A percentile compares a stretch with the other conserved stretches of the same genome.
These are phyloP conservation scores for Elongisporangium senticosum DNA, from an alignment of 352 stramenopile species.

Conservation along the genomic window DNA sequence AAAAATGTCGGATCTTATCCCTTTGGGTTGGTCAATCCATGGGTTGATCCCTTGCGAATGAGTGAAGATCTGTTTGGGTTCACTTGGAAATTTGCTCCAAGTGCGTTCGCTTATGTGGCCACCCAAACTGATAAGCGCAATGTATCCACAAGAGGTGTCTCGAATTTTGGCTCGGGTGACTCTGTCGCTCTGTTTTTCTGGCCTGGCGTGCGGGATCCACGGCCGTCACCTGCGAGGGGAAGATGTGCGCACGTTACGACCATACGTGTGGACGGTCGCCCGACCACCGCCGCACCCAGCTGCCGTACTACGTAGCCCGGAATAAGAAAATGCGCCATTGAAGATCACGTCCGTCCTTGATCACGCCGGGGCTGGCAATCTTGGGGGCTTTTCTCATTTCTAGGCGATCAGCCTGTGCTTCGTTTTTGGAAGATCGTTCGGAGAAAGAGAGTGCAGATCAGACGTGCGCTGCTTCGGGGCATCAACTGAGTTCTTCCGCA, in stretches of 20 bases:
- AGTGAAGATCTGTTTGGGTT: not conserved
- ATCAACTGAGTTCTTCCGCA: not conserved
- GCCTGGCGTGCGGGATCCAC: not conserved
- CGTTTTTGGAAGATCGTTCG: not conserved
- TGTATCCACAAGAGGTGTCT: not conserved
- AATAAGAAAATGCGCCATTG: not conserved
- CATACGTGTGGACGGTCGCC: not conserved
- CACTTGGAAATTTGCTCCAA: not conserved
- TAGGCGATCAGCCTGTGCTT: not conserved
- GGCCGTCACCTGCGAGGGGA: not conserved
- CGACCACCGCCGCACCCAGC: not conserved
- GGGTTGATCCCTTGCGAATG: too few relatives aligned
- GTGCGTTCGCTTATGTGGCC: not conserved
- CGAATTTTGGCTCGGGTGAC: not conserved
- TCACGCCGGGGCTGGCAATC: not conserved
- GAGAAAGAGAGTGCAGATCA: not conserved
- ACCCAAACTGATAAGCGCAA: not conserved
- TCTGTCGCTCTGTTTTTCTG: not conserved
- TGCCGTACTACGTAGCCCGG: not conserved
- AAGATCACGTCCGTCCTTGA: not conserved
- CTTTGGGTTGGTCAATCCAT: not conserved
- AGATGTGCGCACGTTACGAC: not conserved
- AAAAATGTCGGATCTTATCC: not conserved
- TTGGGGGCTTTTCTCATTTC: not conserved
- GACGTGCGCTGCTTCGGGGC: not conserved